phyloP scores from a whole-genome alignment of 169 alveolate species.

The Eimeria mitis region DNA sequence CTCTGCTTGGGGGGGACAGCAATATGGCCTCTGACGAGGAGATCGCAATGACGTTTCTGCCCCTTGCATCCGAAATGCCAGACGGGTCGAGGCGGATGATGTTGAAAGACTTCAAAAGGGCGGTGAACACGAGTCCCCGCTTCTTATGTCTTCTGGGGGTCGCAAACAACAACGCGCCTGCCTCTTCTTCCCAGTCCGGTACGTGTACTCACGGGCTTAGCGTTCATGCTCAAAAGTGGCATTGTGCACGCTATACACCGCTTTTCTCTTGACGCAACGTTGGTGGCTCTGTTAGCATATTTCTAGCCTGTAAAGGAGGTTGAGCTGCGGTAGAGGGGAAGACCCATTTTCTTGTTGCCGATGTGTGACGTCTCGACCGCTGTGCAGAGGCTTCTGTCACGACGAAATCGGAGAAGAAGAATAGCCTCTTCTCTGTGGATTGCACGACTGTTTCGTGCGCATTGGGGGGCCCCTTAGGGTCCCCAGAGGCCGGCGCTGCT shows the following conservation, averaged over 20 bases:
- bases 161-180: constrained; percentile 9
- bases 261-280: not conserved
- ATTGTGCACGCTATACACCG: not conserved
- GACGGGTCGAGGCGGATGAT: constrained; percentile 79
- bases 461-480: not conserved
- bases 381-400: constrained; percentile 15
- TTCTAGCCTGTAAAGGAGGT: not conserved
- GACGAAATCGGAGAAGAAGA: constrained; percentile 41
- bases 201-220: not conserved
- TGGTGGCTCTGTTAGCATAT: not conserved
- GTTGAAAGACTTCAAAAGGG: constrained; percentile 77
- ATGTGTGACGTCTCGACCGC: not conserved
- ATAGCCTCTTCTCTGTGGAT: not conserved
- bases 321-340: not conserved
- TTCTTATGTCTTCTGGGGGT: constrained; percentile 79
- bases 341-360: not conserved
- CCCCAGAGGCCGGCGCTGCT: constrained; percentile 41
- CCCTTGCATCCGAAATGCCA: constrained; percentile 70
- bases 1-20: constrained; percentile 67
- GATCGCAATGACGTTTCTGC: constrained; percentile 59
- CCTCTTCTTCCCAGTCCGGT: constrained; percentile 48
- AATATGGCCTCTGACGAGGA: constrained; percentile 54
- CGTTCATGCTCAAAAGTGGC: not conserved
- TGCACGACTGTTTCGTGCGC: constrained; percentile 35
- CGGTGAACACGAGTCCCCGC: constrained; percentile 67